A percentile compares a stretch with the other conserved stretches of the same genome.
phyloP scores from a whole-genome alignment of 2,329 filamentous ascomycete genomes.

The Alternaria dauci region DNA sequence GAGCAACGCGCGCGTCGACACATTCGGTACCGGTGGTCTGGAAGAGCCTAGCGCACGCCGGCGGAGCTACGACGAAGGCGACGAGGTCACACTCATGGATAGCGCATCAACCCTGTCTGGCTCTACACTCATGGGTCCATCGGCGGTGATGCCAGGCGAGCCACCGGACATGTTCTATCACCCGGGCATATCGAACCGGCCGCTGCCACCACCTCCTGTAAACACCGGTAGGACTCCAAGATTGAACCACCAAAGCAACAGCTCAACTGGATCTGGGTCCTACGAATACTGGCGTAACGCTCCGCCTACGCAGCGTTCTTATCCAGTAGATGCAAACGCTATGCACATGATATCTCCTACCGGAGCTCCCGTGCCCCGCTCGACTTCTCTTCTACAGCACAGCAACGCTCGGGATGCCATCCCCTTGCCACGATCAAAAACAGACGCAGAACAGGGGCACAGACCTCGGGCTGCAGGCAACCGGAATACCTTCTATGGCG shows the following conservation, averaged over 20 bases:
- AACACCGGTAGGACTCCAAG: slow-evolving; percentile 57
- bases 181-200: slow-evolving; percentile 73
- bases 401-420: slow-evolving; percentile 80
- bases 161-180: slow-evolving; percentile 95
- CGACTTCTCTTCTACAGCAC: slow-evolving; percentile 77
- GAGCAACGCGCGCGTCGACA: slow-evolving; percentile 78
- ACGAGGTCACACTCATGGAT: slow-evolving; percentile 68
- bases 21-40: slow-evolving; percentile 87
- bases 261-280: slow-evolving; percentile 41
- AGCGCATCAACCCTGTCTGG: slow-evolving; percentile 32
- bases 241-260: slow-evolving; percentile 49
- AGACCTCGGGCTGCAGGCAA: slow-evolving; percentile 52
- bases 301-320: slow-evolving; percentile 42
- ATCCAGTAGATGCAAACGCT: slow-evolving; percentile 42
- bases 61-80: slow-evolving; percentile 91
- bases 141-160: slow-evolving; percentile 59
- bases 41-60: slow-evolving; percentile 75
- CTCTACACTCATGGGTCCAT: slow-evolving; percentile 34
- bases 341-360: slow-evolving; percentile 45
- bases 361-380: slow-evolving; percentile 47
- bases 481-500: slow-evolving; percentile 48
- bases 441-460: slow-evolving; percentile 77
- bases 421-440: slow-evolving; percentile 89
- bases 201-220: slow-evolving; percentile 71
- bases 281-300: slow-evolving; percentile 59